Percentiles rank a stretch among this genome's conserved stretches.
These are phyloP conservation scores for Collariella sp. DNA, from an alignment of 495 filamentous ascomycete genomes.

Conservation along the genomic window DNA sequence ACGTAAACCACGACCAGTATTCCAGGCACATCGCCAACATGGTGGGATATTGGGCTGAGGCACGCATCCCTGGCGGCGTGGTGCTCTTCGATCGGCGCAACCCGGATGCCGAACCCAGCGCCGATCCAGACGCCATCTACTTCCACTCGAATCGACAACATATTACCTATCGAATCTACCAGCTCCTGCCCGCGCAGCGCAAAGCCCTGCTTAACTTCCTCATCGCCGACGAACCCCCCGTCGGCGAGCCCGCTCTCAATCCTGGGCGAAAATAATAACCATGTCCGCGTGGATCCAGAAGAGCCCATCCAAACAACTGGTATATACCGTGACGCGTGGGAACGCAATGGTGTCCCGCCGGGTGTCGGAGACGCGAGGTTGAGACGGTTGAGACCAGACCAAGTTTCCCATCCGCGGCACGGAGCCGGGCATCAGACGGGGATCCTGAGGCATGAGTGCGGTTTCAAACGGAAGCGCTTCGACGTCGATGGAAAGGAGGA, in stretches of 20 bases:
- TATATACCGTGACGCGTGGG: constrained; percentile 21
- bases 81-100: constrained; percentile 24
- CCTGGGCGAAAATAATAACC: constrained; percentile 12
- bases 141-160: constrained; percentile 13
- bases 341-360: constrained; percentile 6
- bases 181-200: constrained; percentile 19
- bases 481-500: too few relatives aligned
- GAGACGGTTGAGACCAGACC: not conserved
- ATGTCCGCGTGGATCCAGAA: constrained; percentile 11
- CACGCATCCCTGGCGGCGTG: constrained; percentile 27
- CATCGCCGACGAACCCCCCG: not conserved
- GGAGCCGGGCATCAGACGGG: not conserved
- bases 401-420: not conserved
- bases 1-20: constrained; percentile 21
- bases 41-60: constrained; percentile 31
- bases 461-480: too few relatives aligned
- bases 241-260: constrained; percentile 14
- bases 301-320: constrained; percentile 1
- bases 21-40: constrained; percentile 24
- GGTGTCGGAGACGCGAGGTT: not conserved
- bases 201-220: constrained; percentile 18
- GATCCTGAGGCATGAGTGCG: not conserved
- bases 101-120: not conserved
- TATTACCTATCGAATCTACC: constrained; percentile 12
- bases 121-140: constrained; percentile 10